phyloP scores from a whole-genome alignment of 1,284 basidiomycete genomes.

The Vanrija pseudolonga region DNA sequence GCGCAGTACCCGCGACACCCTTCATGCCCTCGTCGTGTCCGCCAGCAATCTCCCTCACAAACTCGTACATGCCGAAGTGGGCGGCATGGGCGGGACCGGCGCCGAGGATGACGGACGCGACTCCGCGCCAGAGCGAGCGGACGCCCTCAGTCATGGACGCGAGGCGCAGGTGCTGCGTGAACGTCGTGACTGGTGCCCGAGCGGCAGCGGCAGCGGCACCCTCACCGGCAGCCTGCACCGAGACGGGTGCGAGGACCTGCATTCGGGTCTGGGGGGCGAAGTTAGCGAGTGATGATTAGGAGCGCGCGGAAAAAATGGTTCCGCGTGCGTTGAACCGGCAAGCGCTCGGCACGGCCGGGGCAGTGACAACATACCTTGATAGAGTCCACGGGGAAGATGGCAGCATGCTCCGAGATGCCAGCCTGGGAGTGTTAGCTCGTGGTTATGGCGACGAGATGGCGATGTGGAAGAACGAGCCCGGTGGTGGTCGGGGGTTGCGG shows the following conservation, averaged over 20 bases:
- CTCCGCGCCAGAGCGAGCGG: constrained; percentile 89
- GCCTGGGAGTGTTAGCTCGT: constrained; percentile 57
- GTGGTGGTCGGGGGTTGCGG: background rate
- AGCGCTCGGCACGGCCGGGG: too few relatives aligned
- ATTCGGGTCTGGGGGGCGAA: constrained; percentile 75
- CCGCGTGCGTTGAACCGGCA: background rate
- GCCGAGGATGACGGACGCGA: constrained; percentile 93
- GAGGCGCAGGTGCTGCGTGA: constrained; percentile 42
- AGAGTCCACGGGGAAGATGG: constrained; percentile 98
- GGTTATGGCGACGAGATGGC: background rate
- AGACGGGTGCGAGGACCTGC: constrained; percentile 73
- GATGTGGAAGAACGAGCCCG: background rate
- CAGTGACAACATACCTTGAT: constrained; percentile 71
- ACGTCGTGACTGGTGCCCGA: constrained; percentile 34
- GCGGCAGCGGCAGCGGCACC: constrained; percentile 52
- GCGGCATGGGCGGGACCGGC: constrained; percentile 98
- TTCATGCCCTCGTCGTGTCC: constrained; percentile 54
- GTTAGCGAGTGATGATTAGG: too few relatives aligned
- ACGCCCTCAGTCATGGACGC: constrained; percentile 89
- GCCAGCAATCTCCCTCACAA: constrained; percentile 87
- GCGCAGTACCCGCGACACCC: constrained; percentile 57
- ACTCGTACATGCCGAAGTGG: constrained; percentile 95
- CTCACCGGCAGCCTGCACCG: constrained; percentile 43
- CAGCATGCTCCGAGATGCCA: constrained; percentile 97
- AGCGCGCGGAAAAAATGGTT: too few relatives aligned